Percentiles rank a stretch among this genome's conserved stretches.
Evolutionary conservation across 345 rosid genomes (phyloP).

Genomic region (Heritiera fomes): DNA sequence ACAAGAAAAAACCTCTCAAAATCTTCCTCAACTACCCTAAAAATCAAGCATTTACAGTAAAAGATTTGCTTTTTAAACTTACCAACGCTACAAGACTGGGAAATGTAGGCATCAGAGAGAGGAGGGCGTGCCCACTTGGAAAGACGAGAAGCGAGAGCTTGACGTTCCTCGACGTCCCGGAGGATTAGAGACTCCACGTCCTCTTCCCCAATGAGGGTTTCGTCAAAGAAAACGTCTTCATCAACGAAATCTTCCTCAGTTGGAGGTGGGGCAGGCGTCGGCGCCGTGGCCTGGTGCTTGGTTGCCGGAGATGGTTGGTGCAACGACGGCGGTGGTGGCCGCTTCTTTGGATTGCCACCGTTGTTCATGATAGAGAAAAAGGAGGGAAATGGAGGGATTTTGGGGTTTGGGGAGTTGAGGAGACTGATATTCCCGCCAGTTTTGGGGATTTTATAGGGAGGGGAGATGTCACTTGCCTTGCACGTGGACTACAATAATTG

Average conservation of each 20-base stretch:
- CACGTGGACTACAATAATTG: neutral
- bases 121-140: conserved; percentile 81
- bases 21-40: conserved; percentile 18
- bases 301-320: conserved; percentile 43
- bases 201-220: conserved; percentile 60
- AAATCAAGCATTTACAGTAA: neutral
- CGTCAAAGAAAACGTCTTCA: conserved; percentile 83
- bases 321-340: conserved; percentile 52
- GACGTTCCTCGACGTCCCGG: conserved; percentile 72
- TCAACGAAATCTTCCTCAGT: conserved; percentile 76
- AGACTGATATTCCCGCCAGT: conserved; percentile 43
- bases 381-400: conserved; percentile 13
- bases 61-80: conserved; percentile 22
- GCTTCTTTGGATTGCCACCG: conserved; percentile 54
- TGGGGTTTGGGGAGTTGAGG: neutral
- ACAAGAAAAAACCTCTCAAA: neutral
- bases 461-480: neutral
- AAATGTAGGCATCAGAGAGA: conserved; percentile 51
- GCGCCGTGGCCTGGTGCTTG: conserved; percentile 49
- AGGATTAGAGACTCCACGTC: conserved; percentile 75
- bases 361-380: conserved; percentile 39
- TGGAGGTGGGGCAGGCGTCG: conserved; percentile 31
- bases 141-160: conserved; percentile 59
- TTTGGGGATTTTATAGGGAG: conserved; percentile 17
- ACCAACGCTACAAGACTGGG: conserved; percentile 63